Evolutionary conservation across 768 basidiomycete genomes (phyloP).

Genomic region (Rhodotorula graminis): DNA sequence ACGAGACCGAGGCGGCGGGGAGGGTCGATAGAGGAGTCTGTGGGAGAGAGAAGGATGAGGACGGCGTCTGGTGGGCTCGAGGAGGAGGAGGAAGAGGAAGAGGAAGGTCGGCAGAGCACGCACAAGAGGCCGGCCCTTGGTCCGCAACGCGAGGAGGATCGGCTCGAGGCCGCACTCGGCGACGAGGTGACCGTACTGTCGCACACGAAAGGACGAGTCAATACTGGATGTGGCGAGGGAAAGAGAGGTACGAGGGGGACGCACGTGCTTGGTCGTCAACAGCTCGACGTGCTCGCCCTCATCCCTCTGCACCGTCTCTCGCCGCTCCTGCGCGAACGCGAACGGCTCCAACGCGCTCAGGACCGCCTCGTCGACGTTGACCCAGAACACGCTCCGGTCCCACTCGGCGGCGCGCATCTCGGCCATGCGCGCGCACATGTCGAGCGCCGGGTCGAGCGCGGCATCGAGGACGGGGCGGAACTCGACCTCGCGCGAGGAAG

Average conservation of each 20-base stretch:
- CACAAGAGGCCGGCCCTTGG: constrained; percentile 46
- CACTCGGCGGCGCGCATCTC: constrained; percentile 59
- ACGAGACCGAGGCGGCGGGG: constrained; percentile 60
- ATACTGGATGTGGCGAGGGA: too few species aligned
- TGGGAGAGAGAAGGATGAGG: too few species aligned
- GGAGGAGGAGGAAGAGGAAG: neutral
- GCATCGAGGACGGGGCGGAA: constrained; percentile 74
- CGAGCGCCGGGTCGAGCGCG: constrained; percentile 76
- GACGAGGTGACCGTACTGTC: neutral
- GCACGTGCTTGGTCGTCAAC: constrained; percentile 78
- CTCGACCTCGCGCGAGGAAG: constrained; percentile 47
- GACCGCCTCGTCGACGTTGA: constrained; percentile 78
- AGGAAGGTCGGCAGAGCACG: constrained; percentile 22
- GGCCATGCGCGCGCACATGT: constrained; percentile 64
- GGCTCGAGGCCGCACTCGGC: constrained; percentile 49
- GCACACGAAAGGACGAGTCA: neutral
- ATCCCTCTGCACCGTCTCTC: constrained; percentile 56
- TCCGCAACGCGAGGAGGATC: constrained; percentile 47
- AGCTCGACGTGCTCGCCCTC: constrained; percentile 61
- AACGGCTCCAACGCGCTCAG: constrained; percentile 57
- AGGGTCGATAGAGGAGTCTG: constrained; percentile 73
- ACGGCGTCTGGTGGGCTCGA: too few species aligned
- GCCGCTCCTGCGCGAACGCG: constrained; percentile 62
- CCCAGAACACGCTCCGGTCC: constrained; percentile 75
- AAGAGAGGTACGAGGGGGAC: constrained; percentile 40